Base-by-base conservation (phyloP, 306 rosid species). In the Morella rubra region DNA sequence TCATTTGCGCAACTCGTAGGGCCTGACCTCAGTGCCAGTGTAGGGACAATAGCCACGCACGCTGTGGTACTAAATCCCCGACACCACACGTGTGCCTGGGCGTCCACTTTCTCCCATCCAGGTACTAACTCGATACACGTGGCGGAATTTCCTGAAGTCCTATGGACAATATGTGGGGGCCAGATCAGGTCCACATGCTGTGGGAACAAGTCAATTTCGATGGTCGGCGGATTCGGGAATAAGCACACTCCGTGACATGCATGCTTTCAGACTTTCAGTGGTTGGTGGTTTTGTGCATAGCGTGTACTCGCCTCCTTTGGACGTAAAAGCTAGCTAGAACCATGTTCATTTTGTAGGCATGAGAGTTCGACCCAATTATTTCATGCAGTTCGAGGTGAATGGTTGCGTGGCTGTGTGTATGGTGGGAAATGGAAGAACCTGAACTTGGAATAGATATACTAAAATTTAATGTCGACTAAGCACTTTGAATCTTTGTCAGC, bases 51-150 rank as follows among this genome's bases (percentile, higher is more conserved):
- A 76, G 77, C 79, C 83, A 59, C 68, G 77, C 84, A 70, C 81
- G 56, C 68, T 77, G 80, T 47, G 56, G 77, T 73, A 51, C 77
- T 73, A 58, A 53, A 32, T 44, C 82, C 72, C 79, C 66, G 84
- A 80, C 91, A 87, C 75, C 77, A 62, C 84, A 78, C 83, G 84
- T 86, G 90, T 74, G 81, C 59, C 53, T 37, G 44, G 8, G 75
- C 74, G 75, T 74, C 55, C 11, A 70, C 69, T 78, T 76, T 68
- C 40, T 61, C 2, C 11, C 16, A 2, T 8, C 5, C 4, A 24
- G 13, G 15, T 22, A 47, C 27, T 5, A 40, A 44, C 7, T 54
- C 72, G 7, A 14, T 59, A 71, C 82, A 64, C 82, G 74, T 75
- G 80, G 85, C 75, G 0, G 22, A 5, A 61, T 61, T 61, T 20